Conservation (phyloP, 495 filamentous ascomycete species). For the Trichoderma asperelloides region DNA sequence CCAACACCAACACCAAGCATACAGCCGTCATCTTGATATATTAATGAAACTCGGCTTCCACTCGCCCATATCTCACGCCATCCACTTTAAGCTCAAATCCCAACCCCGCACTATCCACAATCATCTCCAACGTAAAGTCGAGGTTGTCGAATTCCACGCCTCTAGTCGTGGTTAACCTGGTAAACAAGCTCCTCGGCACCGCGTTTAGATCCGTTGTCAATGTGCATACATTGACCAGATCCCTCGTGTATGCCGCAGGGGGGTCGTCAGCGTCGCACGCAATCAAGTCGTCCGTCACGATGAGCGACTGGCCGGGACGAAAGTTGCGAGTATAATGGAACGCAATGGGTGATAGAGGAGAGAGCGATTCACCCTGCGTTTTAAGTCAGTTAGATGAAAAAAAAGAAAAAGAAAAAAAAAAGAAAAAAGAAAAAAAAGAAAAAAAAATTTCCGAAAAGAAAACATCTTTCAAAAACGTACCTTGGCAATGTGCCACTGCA, state of each 20-base stretch:
- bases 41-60: constrained; percentile 60
- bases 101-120: constrained; percentile 60
- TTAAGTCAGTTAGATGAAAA: no score
- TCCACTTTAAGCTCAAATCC: constrained; percentile 68
- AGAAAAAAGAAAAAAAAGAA: no score
- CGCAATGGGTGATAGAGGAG: constrained; percentile 54
- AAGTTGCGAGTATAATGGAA: constrained; percentile 79
- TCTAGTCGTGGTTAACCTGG: constrained; percentile 57
- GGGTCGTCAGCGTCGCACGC: constrained; percentile 56
- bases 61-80: constrained; percentile 59
- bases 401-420: no score
- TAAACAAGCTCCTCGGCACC: constrained; percentile 58
- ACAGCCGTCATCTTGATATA: no score
- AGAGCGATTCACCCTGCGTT: constrained; percentile 57
- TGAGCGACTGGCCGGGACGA: constrained; percentile 52
- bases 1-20: neutral
- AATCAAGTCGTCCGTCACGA: constrained; percentile 67
- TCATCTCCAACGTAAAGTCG: constrained; percentile 69
- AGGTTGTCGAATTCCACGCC: constrained; percentile 67
- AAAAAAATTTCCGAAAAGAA: neutral
- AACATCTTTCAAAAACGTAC: constrained; percentile 34
- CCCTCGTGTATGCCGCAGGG: constrained; percentile 45
- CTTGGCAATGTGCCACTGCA: constrained; percentile 75
- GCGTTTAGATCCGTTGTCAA: constrained; percentile 64
- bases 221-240: constrained; percentile 61